Evolutionary conservation across 2,329 filamentous ascomycete species (phyloP), one percentile per base, ranked within the genome.

Genomic region (Drechslerella coelobrocha): DNA sequence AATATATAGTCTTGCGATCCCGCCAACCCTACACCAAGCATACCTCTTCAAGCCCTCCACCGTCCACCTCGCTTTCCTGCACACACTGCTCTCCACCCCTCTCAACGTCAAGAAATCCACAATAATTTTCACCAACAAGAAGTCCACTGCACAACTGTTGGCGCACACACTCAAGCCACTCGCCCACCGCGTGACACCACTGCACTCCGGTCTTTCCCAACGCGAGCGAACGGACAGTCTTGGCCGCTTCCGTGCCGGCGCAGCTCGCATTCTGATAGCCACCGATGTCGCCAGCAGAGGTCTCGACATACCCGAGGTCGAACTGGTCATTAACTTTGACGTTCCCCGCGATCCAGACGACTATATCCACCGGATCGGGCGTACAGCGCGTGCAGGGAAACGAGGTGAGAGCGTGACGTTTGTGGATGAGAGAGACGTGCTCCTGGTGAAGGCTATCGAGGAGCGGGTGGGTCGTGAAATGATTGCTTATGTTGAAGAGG

Each of bases 61-160:
- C 0, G 92, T 97, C 80, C 91, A 93, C 75, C 93, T 97, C 79
- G 91, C 94, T 78, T 99, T 96, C 79, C 84, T 99, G 10, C 94
- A 99, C 78, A 86, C 91, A 56, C 88, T 99, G 37, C 85, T 99
- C 12, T 84, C 87, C 21, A 97, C 93, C 0, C 86, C 89, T 27
- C 82, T 79, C 73, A 97, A 97, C 78, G 78, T 84, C 34, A 82
- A 85, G 41, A 93, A 90, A 80, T 89, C 89, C 0, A 84, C 88
- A 76, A 97, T 99, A 76, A 88, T 99, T 72, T 99, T 99, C 82
- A 92, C 89, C 83, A 99, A 99, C 81, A 87, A 91, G 52, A 96
- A 92, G 0, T 84, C 87, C 57, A 97, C 93, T 0, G 93, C 94
- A 8, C 90, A 93, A 74, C 87, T 94, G 68, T 84, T 99, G 2